Evolutionary conservation across 164 flowering plant species (phyloP).

Genomic region (Tetracentron sinense): DNA sequence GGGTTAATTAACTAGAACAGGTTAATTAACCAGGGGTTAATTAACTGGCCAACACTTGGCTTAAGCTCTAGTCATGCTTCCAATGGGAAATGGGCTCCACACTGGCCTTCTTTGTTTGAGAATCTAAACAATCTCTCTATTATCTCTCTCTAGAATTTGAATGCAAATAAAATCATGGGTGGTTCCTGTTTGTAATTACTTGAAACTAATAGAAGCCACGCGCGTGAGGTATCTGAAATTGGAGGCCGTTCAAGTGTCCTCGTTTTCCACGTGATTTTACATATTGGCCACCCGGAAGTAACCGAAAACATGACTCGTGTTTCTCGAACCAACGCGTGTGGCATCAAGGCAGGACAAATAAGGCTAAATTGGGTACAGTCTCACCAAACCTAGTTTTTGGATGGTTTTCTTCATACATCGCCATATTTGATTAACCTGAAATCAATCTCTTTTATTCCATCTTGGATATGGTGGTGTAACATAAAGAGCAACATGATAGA

Average conservation of each 20-base stretch:
- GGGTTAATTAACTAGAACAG: conserved; percentile 8
- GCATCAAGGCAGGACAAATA: no score
- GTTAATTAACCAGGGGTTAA: conserved; percentile 35
- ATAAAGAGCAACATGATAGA: no score
- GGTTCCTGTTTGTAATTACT: neutral
- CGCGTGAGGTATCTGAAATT: neutral
- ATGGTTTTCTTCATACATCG: no score
- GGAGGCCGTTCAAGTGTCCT: neutral
- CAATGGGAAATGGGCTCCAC: conserved; percentile 23
- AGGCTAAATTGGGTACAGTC: no score
- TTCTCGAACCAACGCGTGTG: no score
- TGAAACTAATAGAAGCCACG: neutral
- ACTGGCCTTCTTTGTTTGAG: conserved; percentile 15
- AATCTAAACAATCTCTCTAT: conserved; percentile 5
- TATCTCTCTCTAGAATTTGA: neutral
- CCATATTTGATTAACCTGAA: no score
- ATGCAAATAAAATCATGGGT: neutral
- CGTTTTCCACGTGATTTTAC: no score
- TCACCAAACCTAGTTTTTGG: no score
- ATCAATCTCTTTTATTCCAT: no score
- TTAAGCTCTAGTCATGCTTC: conserved; percentile 45
- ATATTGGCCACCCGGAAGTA: no score
- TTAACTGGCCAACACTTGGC: conserved; percentile 56
- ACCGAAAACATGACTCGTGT: no score
- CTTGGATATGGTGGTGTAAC: no score